Evolutionary conservation across 1,284 basidiomycete genomes (phyloP).

Genomic region (Exobasidium rhododendri): DNA sequence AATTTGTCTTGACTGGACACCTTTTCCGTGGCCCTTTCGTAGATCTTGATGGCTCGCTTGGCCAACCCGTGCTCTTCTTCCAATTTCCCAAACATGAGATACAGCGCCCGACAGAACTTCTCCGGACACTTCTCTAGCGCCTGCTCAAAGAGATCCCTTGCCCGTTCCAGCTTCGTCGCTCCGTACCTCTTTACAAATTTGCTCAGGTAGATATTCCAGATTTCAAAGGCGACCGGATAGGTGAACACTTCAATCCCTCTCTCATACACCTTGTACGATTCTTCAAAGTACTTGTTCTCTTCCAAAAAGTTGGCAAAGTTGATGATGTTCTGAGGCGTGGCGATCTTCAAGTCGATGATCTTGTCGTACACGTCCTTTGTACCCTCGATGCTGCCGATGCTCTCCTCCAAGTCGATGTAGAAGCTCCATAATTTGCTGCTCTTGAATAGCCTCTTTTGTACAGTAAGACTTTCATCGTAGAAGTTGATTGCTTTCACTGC

Average conservation of each 20-base stretch:
- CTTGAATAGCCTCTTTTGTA: conserved; percentile 90
- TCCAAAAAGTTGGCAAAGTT: conserved; percentile 97
- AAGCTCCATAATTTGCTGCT: conserved; percentile 98
- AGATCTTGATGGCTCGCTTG: conserved; percentile 92
- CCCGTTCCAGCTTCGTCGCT: conserved; percentile 87
- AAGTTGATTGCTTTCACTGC: conserved; percentile 81
- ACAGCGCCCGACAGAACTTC: conserved; percentile 90
- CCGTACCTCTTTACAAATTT: conserved; percentile 97
- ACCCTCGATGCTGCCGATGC: conserved; percentile 75
- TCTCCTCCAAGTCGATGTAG: conserved; percentile 92
- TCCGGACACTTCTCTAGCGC: conserved; percentile 92
- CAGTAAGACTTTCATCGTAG: conserved; percentile 86
- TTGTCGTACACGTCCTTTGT: conserved; percentile 93
- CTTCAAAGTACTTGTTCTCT: conserved; percentile 96
- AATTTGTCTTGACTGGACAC: conserved; percentile 89
- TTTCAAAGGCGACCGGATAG: conserved; percentile 95
- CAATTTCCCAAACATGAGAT: conserved; percentile 88
- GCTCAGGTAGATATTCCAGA: conserved; percentile 98
- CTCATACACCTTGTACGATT: conserved; percentile 98
- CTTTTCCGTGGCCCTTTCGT: conserved; percentile 82
- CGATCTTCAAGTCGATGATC: conserved; percentile 93
- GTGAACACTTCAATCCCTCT: conserved; percentile 95
- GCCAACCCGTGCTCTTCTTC: conserved; percentile 94
- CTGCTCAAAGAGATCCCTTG: conserved; percentile 95
- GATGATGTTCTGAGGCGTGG: conserved; percentile 89